Evolutionary conservation across 1,284 basidiomycete species (phyloP).

Genomic region (Abortiporus biennis): DNA sequence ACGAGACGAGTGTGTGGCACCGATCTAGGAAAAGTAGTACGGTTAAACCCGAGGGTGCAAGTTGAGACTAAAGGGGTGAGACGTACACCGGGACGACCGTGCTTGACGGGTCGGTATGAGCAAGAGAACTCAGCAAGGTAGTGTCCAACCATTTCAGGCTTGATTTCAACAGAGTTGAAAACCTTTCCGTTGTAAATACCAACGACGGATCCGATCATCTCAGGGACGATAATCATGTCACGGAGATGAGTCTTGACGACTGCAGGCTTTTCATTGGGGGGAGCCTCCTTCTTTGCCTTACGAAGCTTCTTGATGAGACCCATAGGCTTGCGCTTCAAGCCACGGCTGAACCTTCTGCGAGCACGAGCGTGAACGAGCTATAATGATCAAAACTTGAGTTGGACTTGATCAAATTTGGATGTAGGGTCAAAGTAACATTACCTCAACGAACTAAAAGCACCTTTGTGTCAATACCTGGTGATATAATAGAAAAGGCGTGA

Average conservation of each 20-base stretch:
- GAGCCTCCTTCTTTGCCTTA: constrained; percentile 99
- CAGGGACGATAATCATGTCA: constrained; percentile 99
- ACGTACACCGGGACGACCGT: constrained; percentile 89
- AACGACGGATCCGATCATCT: constrained; percentile 98
- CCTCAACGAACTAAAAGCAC: constrained; percentile 65
- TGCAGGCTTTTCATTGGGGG: constrained; percentile 96
- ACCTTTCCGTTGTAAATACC: constrained; percentile 99
- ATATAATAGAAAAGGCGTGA: too few relatives aligned
- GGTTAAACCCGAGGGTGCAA: constrained; percentile 10
- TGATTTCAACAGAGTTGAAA: constrained; percentile 98
- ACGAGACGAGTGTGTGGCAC: constrained; percentile 46
- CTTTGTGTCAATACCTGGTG: too few relatives aligned
- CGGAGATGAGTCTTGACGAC: constrained; percentile 99
- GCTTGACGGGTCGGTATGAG: constrained; percentile 98
- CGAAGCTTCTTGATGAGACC: constrained; percentile 99
- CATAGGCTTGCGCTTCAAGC: constrained; percentile 98
- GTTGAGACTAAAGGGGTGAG: constrained; percentile 4
- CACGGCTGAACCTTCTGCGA: constrained; percentile 97
- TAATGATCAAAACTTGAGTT: constrained; percentile 14
- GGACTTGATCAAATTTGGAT: neutral
- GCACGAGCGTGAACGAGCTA: constrained; percentile 98
- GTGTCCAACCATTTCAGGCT: constrained; percentile 99
- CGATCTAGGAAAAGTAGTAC: constrained; percentile 7
- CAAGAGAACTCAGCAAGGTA: constrained; percentile 95
- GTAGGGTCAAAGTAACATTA: constrained; percentile 29